Conservation (phyloP, 345 rosid species). For the Lumnitzera littorea region DNA sequence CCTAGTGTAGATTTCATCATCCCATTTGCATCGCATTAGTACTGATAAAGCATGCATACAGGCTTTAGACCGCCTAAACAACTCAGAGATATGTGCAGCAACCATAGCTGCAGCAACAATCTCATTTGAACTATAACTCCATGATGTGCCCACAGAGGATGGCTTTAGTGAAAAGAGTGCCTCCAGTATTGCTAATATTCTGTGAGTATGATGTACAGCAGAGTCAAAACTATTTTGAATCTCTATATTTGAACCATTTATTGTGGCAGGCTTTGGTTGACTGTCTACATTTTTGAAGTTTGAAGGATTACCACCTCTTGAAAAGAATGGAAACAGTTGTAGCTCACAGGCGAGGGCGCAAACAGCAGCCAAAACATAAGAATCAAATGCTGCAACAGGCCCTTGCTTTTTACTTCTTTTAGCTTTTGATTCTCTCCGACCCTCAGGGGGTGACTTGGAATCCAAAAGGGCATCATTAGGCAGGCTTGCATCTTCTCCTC, state of each 20-base stretch:
- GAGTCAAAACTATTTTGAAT: conserved; percentile 54
- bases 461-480: conserved; percentile 35
- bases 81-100: conserved; percentile 94
- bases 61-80: conserved; percentile 86
- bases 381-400: conserved; percentile 95
- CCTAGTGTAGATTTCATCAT: conserved; percentile 64
- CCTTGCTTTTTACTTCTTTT: conserved; percentile 69
- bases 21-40: conserved; percentile 89
- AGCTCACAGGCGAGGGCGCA: conserved; percentile 98
- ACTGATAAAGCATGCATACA: conserved; percentile 80
- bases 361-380: conserved; percentile 91
- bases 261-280: conserved; percentile 40
- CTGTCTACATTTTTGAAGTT: conserved; percentile 25
- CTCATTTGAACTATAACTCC: conserved; percentile 93
- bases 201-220: conserved; percentile 78
- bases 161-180: conserved; percentile 93
- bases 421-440: conserved; percentile 29
- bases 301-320: conserved; percentile 44
- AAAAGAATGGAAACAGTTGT: conserved; percentile 73
- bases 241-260: conserved; percentile 53
- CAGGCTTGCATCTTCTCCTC: conserved; percentile 39
- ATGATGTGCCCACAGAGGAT: conserved; percentile 84
- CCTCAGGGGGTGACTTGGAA: conserved; percentile 24
- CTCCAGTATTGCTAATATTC: conserved; percentile 84
- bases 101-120: conserved; percentile 99